Conservation (phyloP, 2,329 filamentous ascomycete genomes). For the Pyricularia sp. region DNA sequence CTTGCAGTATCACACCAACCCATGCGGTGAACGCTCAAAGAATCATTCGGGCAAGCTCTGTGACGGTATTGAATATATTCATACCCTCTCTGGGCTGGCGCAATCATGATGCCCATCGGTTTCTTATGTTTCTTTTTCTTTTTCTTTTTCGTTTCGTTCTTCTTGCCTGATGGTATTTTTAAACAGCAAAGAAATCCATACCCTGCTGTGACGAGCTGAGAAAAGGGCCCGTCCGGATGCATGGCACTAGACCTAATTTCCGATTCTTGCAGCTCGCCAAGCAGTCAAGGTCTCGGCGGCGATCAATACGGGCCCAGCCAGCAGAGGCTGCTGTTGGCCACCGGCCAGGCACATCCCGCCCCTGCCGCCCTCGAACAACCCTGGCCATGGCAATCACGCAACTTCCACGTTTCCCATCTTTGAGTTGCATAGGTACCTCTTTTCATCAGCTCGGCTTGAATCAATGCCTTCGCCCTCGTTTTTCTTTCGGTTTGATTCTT, state of each 20-base stretch:
- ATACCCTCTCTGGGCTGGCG: too few relatives aligned
- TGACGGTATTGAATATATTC: too few relatives aligned
- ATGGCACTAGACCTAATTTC: background rate
- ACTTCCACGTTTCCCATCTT: background rate
- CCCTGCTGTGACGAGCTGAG: background rate
- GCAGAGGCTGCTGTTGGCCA: background rate
- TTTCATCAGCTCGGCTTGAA: background rate
- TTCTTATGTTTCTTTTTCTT: too few relatives aligned
- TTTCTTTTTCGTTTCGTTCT: too few relatives aligned
- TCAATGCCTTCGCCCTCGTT: background rate
- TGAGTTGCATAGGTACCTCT: background rate
- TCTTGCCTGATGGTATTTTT: too few relatives aligned
- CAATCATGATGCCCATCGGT: too few relatives aligned
- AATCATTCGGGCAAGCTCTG: background rate
- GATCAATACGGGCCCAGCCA: background rate
- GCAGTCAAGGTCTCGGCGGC: background rate
- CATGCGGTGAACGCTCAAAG: background rate
- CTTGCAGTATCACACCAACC: background rate
- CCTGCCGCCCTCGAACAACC: too few relatives aligned
- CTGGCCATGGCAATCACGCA: background rate
- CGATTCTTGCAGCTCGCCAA: background rate
- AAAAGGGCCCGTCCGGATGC: background rate
- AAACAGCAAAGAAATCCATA: background rate
- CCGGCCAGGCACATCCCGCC: background rate
- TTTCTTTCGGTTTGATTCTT: background rate